Conservation (phyloP, 2,329 filamentous ascomycete species). For the Magnaporthiopsis poae region DNA sequence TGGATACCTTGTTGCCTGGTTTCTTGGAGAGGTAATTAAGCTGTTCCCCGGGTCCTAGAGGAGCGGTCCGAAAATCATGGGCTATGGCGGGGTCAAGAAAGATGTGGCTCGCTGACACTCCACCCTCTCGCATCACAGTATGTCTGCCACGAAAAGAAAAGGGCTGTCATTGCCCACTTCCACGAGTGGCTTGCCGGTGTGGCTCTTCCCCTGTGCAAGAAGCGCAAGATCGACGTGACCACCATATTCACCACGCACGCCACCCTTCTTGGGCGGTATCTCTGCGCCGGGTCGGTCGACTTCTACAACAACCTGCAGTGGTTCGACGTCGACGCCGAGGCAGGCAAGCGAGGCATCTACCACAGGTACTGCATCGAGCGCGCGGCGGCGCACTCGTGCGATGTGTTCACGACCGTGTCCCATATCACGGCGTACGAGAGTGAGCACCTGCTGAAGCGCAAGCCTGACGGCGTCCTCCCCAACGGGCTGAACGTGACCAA, state of each 20-base stretch:
- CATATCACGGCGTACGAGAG: constrained; percentile 98
- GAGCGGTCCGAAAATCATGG: not conserved
- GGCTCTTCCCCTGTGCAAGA: constrained; percentile 81
- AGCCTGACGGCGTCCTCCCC: constrained; percentile 89
- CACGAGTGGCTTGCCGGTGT: constrained; percentile 98
- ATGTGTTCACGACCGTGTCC: constrained; percentile 97
- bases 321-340: constrained; percentile 93
- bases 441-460: constrained; percentile 92
- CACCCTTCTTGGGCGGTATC: constrained; percentile 85
- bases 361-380: constrained; percentile 97
- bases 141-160: constrained; percentile 82
- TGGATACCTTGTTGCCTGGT: constrained; percentile 95
- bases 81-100: not conserved
- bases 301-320: constrained; percentile 98
- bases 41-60: not conserved
- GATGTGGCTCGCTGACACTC: not conserved
- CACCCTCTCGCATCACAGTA: constrained; percentile 47
- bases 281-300: constrained; percentile 93
- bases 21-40: constrained; percentile 77
- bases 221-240: constrained; percentile 87
- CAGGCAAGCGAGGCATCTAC: constrained; percentile 95
- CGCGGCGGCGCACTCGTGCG: constrained; percentile 78
- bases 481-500: constrained; percentile 98
- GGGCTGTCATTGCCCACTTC: constrained; percentile 92
- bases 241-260: constrained; percentile 99